phyloP scores from a whole-genome alignment of 495 filamentous ascomycete genomes.

The Podospora anserina region DNA sequence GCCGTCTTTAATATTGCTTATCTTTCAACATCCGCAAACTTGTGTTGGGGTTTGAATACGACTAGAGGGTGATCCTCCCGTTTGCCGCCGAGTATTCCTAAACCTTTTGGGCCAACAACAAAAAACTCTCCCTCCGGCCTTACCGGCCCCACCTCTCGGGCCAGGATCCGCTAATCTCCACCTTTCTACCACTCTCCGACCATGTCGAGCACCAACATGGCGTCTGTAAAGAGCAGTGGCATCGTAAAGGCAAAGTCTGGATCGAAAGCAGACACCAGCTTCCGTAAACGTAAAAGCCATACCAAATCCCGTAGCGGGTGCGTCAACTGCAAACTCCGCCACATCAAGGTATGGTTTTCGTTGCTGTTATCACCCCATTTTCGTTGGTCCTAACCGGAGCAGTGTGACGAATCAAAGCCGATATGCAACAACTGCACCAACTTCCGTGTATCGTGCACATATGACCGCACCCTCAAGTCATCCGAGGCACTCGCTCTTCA shows the following conservation, averaged over 20 bases:
- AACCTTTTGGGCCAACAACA: background rate
- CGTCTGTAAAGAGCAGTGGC: background rate
- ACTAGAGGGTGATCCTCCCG: background rate
- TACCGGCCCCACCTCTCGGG: background rate
- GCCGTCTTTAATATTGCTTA: background rate
- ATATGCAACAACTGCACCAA: slow-evolving; percentile 39
- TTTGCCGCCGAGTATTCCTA: background rate
- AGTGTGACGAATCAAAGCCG: slow-evolving; percentile 50
- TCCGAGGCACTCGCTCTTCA: slow-evolving; percentile 30
- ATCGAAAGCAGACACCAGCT: background rate
- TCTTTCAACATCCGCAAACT: background rate
- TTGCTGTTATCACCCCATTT: background rate
- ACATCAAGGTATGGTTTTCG: slow-evolving; percentile 38
- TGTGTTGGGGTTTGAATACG: background rate
- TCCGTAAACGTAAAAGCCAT: slow-evolving; percentile 36
- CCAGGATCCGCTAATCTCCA: background rate
- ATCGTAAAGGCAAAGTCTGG: background rate
- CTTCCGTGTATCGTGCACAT: slow-evolving; percentile 46
- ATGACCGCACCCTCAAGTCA: slow-evolving; percentile 19
- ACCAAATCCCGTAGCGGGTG: slow-evolving; percentile 45
- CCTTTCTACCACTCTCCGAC: background rate
- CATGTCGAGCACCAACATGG: background rate
- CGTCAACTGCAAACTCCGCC: slow-evolving; percentile 48
- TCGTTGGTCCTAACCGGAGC: background rate
- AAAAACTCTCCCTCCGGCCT: background rate